Evolutionary conservation across 2,329 filamentous ascomycete genomes (phyloP), one percentile per base, ranked within the genome.

Genomic region (Shiraia sp.): DNA sequence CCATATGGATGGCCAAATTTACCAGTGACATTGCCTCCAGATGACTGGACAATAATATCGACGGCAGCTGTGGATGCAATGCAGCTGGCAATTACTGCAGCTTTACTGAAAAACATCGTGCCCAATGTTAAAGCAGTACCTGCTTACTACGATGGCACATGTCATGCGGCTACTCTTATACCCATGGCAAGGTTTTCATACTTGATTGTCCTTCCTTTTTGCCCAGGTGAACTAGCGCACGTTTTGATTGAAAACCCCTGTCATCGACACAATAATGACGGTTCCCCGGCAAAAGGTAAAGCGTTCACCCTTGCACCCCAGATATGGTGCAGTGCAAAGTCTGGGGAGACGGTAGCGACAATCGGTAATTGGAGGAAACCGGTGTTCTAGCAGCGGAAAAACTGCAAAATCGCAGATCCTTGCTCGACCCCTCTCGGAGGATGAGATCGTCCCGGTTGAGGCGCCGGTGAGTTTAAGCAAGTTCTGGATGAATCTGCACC

Each of bases 1-100:
- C 59, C 58, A 27, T 53, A 63, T 7, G 50, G 38, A 37, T 62
- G 58, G 10, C 61, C 61, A 43, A 58, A 61, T 24, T 57, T 60
- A 26, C 58, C 59, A 17, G 61, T 65, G 30, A 44, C 31, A 28
- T 65, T 65, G 14, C 61, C 61, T 12, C 59, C 61, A 29, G 53
- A 45, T 2, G 50, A 54, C 32, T 63, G 51, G 10, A 65, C 59
- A 15, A 56, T 28, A 16, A 65, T 46, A 32, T 65, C 58, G 10
- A 59, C 45, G 32, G 59, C 58, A 32, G 53, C 16, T 26, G 51
- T 52, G 28, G 56, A 52, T 32, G 54, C 48, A 28, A 53, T 47
- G 28, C 52, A 59, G 22, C 49, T 45, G 39, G 59, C 59, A 27
- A 52, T 48, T 29, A 62, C 35, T 12, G 36, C 45, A 31, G 43